Percentiles rank a stretch among this genome's conserved stretches.
Conservation (phyloP, 176 grass and related monocot genomes). For the Oryza glaberrima region DNA sequence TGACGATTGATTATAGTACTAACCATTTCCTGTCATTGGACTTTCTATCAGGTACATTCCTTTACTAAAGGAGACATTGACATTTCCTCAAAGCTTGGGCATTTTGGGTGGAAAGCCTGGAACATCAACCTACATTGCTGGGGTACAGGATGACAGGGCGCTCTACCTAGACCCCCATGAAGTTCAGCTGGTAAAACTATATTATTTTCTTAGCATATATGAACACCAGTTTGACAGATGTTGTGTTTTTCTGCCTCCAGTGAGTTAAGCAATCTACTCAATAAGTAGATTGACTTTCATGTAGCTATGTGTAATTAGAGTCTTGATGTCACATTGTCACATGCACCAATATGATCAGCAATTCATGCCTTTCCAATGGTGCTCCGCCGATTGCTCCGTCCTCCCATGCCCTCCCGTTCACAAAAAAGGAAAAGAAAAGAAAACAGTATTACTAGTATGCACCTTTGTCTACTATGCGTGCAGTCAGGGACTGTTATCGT, state of each 20-base stretch:
- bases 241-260: slow-evolving; percentile 6
- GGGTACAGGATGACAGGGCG: slow-evolving; percentile 87
- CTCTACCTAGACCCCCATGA: slow-evolving; percentile 97
- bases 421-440: not conserved
- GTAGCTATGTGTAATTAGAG: slow-evolving; percentile 10
- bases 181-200: slow-evolving; percentile 64
- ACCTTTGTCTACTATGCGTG: not conserved
- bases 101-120: slow-evolving; percentile 99
- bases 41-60: slow-evolving; percentile 80
- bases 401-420: not conserved
- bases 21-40: slow-evolving; percentile 7
- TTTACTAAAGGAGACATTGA: slow-evolving; percentile 89
- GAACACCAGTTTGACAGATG: not conserved
- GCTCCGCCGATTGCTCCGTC: too few relatives aligned
- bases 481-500: not conserved
- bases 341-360: not conserved
- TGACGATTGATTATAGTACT: not conserved
- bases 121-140: slow-evolving; percentile 89
- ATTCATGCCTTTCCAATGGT: not conserved
- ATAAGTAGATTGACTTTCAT: slow-evolving; percentile 18
- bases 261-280: not conserved
- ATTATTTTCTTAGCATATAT: slow-evolving; percentile 20
- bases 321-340: not conserved
- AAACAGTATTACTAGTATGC: not conserved
- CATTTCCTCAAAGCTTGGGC: slow-evolving; percentile 94